Conservation (phyloP, 1,139 yeast species). For the Nadsonia starkeyi-henricii region DNA sequence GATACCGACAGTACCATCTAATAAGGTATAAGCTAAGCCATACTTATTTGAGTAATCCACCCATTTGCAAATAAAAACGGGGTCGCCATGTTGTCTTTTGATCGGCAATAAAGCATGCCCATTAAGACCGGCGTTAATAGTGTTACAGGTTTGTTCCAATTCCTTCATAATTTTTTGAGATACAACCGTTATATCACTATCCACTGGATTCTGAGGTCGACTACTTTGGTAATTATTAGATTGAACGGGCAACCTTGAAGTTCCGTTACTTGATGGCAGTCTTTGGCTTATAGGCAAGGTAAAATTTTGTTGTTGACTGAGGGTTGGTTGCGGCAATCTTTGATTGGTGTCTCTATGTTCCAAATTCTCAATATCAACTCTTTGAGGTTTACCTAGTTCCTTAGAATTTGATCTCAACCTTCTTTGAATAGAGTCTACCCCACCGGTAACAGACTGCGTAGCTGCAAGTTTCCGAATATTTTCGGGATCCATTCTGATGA, state of each 20-base stretch:
- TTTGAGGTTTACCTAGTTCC: constrained; percentile 2
- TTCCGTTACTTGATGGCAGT: neutral
- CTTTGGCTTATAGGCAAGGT: too few relatives aligned
- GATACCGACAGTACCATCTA: constrained; percentile 87
- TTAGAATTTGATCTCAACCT: constrained; percentile 2
- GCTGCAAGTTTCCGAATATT: constrained; percentile 9
- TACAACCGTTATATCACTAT: neutral
- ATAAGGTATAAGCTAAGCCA: constrained; percentile 87
- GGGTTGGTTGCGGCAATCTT: neutral
- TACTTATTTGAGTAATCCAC: constrained; percentile 94
- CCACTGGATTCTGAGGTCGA: neutral
- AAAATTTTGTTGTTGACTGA: neutral
- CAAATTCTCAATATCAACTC: constrained; percentile 1
- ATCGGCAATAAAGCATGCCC: neutral
- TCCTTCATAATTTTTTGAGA: neutral
- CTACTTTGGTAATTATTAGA: neutral
- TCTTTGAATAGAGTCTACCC: neutral
- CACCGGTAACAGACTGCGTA: neutral
- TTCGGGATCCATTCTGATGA: constrained; percentile 24
- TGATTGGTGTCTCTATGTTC: neutral
- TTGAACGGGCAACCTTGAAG: neutral
- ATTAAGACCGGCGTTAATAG: neutral
- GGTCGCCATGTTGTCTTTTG: constrained; percentile 8
- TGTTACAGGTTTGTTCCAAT: neutral
- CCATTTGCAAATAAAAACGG: constrained; percentile 75